Percentiles rank a stretch among this genome's conserved stretches.
Evolutionary conservation across 2,329 filamentous ascomycete genomes (phyloP).

Genomic region (Grosmannia serpens): DNA sequence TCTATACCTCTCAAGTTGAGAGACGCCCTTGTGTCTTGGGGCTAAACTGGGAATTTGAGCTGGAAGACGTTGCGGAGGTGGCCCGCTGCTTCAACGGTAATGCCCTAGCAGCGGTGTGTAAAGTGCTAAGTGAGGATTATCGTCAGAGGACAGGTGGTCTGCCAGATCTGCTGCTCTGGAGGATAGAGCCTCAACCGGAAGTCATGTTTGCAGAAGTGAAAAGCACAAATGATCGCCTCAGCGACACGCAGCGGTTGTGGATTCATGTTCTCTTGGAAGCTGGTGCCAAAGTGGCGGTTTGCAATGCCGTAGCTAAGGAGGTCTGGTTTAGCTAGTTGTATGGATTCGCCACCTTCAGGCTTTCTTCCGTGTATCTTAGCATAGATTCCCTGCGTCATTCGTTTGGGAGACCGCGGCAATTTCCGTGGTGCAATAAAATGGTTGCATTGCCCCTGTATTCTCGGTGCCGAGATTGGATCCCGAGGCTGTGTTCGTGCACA

Average conservation of each 20-base stretch:
- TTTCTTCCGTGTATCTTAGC: not conserved
- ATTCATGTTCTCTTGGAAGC: constrained; percentile 84
- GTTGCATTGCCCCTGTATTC: too few relatives aligned
- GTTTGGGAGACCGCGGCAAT: too few relatives aligned
- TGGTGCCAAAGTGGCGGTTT: constrained; percentile 77
- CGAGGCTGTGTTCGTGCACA: too few relatives aligned
- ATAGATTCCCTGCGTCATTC: too few relatives aligned
- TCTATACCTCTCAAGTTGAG: constrained; percentile 59
- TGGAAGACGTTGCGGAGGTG: constrained; percentile 70
- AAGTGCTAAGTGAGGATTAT: constrained; percentile 94
- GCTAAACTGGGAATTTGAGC: constrained; percentile 77
- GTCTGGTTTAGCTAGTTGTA: not conserved
- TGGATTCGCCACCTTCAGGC: not conserved
- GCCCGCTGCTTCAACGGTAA: constrained; percentile 66
- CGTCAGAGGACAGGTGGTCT: constrained; percentile 74
- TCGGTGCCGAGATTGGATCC: too few relatives aligned
- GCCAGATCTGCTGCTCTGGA: constrained; percentile 89
- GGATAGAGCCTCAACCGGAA: constrained; percentile 22
- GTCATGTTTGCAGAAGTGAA: constrained; percentile 68
- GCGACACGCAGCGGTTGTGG: constrained; percentile 93
- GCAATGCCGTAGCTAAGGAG: constrained; percentile 38
- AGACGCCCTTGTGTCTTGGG: constrained; percentile 78
- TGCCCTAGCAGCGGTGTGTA: constrained; percentile 74
- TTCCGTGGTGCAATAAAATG: too few relatives aligned
- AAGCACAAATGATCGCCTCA: constrained; percentile 81